These are phyloP conservation scores for Arthrobotrys pseudoclavata DNA, from an alignment of 2,329 filamentous ascomycete genomes.

Conservation along the genomic window DNA sequence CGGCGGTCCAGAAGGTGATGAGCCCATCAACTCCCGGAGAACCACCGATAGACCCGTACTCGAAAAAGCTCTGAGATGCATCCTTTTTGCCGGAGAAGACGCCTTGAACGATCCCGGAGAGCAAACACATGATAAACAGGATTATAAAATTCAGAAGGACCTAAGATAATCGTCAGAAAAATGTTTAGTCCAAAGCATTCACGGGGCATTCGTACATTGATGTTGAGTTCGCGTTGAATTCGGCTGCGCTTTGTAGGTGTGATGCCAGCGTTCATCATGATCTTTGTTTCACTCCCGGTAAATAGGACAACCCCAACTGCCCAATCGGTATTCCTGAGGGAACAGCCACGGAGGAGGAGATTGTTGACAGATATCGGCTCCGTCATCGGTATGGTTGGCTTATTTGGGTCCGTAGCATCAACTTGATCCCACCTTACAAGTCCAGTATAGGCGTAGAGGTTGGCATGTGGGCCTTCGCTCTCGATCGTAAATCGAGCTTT, in stretches of 20 bases:
- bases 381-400: slow-evolving; percentile 80
- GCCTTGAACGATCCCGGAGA: slow-evolving; percentile 87
- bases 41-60: slow-evolving; percentile 84
- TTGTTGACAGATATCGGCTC: slow-evolving; percentile 97
- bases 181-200: background rate
- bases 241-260: slow-evolving; percentile 94
- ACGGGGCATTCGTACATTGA: slow-evolving; percentile 75
- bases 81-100: slow-evolving; percentile 81
- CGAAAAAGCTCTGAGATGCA: slow-evolving; percentile 84
- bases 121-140: slow-evolving; percentile 87
- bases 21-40: slow-evolving; percentile 84
- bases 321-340: slow-evolving; percentile 96
- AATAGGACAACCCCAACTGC: slow-evolving; percentile 91
- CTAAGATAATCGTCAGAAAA: slow-evolving; percentile 36
- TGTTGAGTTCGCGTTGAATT: slow-evolving; percentile 93
- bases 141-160: slow-evolving; percentile 91
- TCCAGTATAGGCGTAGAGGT: slow-evolving; percentile 94
- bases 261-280: slow-evolving; percentile 97
- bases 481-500: slow-evolving; percentile 87
- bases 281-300: slow-evolving; percentile 96
- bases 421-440: slow-evolving; percentile 87
- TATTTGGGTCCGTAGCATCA: slow-evolving; percentile 74
- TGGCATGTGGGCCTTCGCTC: slow-evolving; percentile 90
- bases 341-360: slow-evolving; percentile 90
- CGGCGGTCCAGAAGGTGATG: slow-evolving; percentile 94